Percentiles rank a stretch among this genome's conserved stretches.
These are phyloP conservation scores for Fusarium sulawesiense DNA, from an alignment of 2,329 filamentous ascomycete genomes.

Conservation along the genomic window DNA sequence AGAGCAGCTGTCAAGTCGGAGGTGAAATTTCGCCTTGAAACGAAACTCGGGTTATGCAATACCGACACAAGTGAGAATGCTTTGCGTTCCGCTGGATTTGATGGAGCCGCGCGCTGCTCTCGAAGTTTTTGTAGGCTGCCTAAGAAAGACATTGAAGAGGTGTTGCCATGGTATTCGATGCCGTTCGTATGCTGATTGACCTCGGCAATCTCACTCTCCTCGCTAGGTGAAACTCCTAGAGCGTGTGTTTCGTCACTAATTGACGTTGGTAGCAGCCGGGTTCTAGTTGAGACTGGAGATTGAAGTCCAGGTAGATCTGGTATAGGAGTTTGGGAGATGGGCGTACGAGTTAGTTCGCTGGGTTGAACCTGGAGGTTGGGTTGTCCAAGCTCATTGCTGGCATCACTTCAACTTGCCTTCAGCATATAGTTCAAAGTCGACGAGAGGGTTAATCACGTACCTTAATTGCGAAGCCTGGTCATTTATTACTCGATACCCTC, in stretches of 20 bases:
- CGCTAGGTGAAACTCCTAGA: neutral
- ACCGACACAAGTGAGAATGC: constrained; percentile 5
- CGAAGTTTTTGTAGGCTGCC: neutral
- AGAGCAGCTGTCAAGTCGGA: constrained; percentile 1
- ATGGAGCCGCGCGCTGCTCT: neutral
- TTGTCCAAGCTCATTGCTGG: neutral
- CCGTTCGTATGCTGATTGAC: constrained; percentile 11
- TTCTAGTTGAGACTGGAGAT: neutral
- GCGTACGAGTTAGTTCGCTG: neutral
- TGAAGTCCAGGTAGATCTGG: neutral
- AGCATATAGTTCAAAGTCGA: neutral
- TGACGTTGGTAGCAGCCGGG: neutral
- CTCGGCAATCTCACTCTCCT: constrained; percentile 14
- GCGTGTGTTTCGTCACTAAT: neutral
- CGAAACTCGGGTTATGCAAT: constrained; percentile 4
- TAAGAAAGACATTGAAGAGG: constrained; percentile 11
- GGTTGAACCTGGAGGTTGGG: neutral
- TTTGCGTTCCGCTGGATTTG: neutral
- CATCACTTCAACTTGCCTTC: neutral
- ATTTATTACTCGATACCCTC: neutral
- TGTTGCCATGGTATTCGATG: constrained; percentile 9
- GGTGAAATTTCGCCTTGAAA: neutral
- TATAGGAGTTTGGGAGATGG: neutral
- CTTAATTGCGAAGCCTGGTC: neutral
- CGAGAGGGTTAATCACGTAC: neutral